Percentiles rank a stretch among this genome's conserved stretches.
Evolutionary conservation across 441 rosid species (phyloP).

Genomic region (Macaranga tanarius): DNA sequence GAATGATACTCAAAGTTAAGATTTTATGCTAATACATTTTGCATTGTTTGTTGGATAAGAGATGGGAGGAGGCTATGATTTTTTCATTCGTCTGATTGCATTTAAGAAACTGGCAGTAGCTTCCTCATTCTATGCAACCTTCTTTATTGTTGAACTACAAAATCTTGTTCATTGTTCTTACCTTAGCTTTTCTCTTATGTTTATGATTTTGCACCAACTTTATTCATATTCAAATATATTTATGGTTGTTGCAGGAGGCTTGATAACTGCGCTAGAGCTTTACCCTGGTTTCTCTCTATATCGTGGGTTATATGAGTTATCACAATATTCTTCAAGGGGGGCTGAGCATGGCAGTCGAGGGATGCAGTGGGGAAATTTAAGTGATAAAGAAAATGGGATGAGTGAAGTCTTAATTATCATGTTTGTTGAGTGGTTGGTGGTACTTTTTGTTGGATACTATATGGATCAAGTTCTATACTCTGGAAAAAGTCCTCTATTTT

Average conservation of each 20-base stretch:
- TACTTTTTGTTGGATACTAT: conserved; percentile 62
- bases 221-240: neutral
- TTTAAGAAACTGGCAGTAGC: neutral
- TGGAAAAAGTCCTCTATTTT: conserved; percentile 59
- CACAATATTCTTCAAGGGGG: conserved; percentile 53
- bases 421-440: conserved; percentile 71
- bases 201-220: conserved; percentile 10
- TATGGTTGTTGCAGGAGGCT: conserved; percentile 51
- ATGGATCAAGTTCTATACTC: conserved; percentile 61
- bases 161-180: neutral
- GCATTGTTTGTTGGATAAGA: neutral
- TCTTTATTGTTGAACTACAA: neutral
- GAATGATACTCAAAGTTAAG: neutral
- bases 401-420: conserved; percentile 63
- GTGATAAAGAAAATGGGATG: conserved; percentile 62
- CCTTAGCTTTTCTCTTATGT: neutral
- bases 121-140: neutral
- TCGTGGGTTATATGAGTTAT: conserved; percentile 86
- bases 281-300: conserved; percentile 85
- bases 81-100: conserved; percentile 1
- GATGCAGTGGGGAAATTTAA: conserved; percentile 70
- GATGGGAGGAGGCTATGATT: no score
- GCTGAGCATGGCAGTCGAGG: conserved; percentile 51
- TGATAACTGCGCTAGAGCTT: conserved; percentile 68
- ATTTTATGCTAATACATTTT: neutral